Evolutionary conservation across 1,284 basidiomycete species (phyloP).

Genomic region (Apiotrichum gracile): DNA sequence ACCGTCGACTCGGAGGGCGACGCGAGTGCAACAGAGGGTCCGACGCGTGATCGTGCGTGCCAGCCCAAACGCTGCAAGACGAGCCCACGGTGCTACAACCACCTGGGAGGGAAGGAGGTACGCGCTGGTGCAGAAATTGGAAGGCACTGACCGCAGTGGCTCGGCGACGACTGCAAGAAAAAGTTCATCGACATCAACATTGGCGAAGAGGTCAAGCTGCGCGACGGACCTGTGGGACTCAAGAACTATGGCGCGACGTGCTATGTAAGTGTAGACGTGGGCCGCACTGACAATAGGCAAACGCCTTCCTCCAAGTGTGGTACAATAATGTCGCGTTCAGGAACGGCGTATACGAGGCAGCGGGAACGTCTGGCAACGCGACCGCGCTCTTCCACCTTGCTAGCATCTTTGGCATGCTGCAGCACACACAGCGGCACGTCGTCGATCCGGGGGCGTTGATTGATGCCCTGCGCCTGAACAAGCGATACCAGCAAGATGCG

Average conservation of each 20-base stretch:
- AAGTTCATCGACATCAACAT: constrained; percentile 54
- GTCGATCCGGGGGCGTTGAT: constrained; percentile 78
- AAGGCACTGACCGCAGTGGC: constrained; percentile 47
- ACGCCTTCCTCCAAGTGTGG: constrained; percentile 82
- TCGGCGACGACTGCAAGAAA: constrained; percentile 55
- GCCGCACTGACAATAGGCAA: constrained; percentile 49
- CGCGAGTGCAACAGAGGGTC: background rate
- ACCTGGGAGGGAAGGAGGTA: constrained; percentile 65
- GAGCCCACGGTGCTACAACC: constrained; percentile 77
- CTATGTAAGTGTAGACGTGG: constrained; percentile 52
- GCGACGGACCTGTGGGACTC: constrained; percentile 66
- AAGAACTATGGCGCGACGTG: constrained; percentile 92
- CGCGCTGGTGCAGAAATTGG: constrained; percentile 56
- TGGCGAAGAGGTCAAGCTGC: constrained; percentile 54
- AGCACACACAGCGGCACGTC: constrained; percentile 60
- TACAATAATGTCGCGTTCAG: constrained; percentile 62
- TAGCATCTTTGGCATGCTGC: constrained; percentile 64
- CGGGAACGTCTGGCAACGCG: constrained; percentile 48
- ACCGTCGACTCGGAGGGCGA: background rate
- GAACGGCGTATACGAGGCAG: constrained; percentile 52
- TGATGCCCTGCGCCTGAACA: constrained; percentile 69
- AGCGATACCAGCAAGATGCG: constrained; percentile 84
- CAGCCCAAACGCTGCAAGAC: constrained; percentile 59
- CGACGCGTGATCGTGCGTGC: constrained; percentile 49
- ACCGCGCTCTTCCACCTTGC: constrained; percentile 51